Evolutionary conservation across 176 grass and related monocot species (phyloP), one percentile per base, ranked within the genome.

Genomic region (Saccharum spontaneum): DNA sequence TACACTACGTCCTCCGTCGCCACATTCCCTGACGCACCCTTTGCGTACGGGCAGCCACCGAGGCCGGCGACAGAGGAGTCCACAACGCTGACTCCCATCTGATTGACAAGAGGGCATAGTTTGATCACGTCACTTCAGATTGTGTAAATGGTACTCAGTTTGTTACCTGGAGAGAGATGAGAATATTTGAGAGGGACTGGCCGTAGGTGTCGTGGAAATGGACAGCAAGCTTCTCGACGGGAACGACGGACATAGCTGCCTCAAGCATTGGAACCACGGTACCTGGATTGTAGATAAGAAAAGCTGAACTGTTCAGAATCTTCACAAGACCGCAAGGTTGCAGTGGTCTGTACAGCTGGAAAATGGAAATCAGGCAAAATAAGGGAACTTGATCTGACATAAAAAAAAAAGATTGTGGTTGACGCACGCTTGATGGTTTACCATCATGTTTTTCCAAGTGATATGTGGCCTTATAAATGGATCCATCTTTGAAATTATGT

Each of bases 151-250:
- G 8, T 77, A 16, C 17, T 72, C 1, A 4, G 55, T 69, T 67
- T 6, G 17, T 67, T 90, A 95, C 96, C 86, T 98, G 93, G 67
- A 98, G 96, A 54, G 96, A 95, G 72, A 95, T 33, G 20, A 98
- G 81, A 75, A 98, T 95, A 76, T 95, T 98, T 71, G 96, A 88
- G 67, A 98, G 96, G 12, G 93, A 89, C 70, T 98, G 91, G 38
- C 93, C 96, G 28, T 98, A 98, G 14, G 96, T 98, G 40, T 98
- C 96, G 24, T 98, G 96, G 80, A 98, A 98, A 88, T 98, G 96
- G 49, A 98, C 96, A 36, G 96, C 96, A 43, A 98, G 79, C 76
- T 98, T 98, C 63, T 95, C 91, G 67, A 85, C 90, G 5, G 93
- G 96, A 82, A 95, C 82, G 6, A 85, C 87, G 18, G 91, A 90